Base-by-base conservation (phyloP, 2,329 filamentous ascomycete genomes). In the Rutstroemia sydowiana region DNA sequence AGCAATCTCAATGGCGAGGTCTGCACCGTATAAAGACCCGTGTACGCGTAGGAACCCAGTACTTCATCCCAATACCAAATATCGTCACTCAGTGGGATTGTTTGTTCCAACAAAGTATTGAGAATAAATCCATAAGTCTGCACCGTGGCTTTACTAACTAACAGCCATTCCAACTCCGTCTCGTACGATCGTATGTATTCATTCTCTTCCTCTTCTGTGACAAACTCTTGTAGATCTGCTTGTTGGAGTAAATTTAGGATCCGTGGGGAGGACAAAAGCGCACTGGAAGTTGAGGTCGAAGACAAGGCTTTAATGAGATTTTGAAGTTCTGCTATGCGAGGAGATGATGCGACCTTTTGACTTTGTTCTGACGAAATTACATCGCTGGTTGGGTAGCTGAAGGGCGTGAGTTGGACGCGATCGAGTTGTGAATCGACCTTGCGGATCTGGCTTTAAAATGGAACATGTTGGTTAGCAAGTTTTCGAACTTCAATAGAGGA, bases 41-140 rank as follows among this genome's bases (percentile, higher is more conserved):
- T 91, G 63, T 85, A 88, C 45, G 81, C 77, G 60, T 88, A 85
- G 0, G 88, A 95, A 9, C 81, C 80, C 28, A 95, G 71, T 2
- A 96, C 79, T 59, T 93, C 87, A 64, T 95, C 88, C 93, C 93
- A 98, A 68, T 97, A 97, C 82, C 86, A 91, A 21, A 95, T 84
- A 60, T 95, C 90, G 58, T 95, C 84, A 61, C 83, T 87, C 16
- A 98, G 70, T 0, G 85, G 85, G 10, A 92, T 82, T 10, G 90
- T 95, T 61, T 93, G 86, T 51, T 92, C 85, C 10, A 96, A 71
- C 3, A 97, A 76, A 0, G 80, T 82, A 60, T 84, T 83, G 59
- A 96, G 73, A 37, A 95, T 77, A 45, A 88, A 72, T 3, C 92
- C 92, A 63, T 95, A 95, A 1, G 86, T 84, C 65, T 96, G 92